Percentiles rank a stretch among this genome's conserved stretches.
These are phyloP conservation scores for Alectoria sarmentosa DNA, from an alignment of 495 filamentous ascomycete genomes.

Conservation along the genomic window DNA sequence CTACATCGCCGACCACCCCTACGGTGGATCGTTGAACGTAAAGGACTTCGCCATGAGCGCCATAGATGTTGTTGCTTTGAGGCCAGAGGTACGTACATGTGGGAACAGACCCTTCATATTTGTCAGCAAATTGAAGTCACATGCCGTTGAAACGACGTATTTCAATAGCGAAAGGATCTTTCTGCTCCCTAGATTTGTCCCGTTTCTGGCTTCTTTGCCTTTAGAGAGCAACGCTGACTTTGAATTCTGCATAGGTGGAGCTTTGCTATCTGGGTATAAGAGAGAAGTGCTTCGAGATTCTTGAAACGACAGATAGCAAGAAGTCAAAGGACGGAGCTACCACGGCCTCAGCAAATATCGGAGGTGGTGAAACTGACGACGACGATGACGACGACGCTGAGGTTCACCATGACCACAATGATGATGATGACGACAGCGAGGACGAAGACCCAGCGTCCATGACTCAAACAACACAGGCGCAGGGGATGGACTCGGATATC, in stretches of 20 bases:
- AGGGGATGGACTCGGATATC: slow-evolving; percentile 39
- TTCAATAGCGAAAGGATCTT: no score
- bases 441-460: slow-evolving; percentile 29
- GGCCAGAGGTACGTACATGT: no score
- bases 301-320: slow-evolving; percentile 56
- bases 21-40: slow-evolving; percentile 45
- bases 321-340: slow-evolving; percentile 26
- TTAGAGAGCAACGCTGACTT: no score
- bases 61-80: slow-evolving; percentile 75
- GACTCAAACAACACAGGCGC: slow-evolving; percentile 18
- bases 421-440: slow-evolving; percentile 40
- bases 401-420: slow-evolving; percentile 38
- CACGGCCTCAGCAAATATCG: slow-evolving; percentile 24
- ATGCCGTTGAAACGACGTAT: no score
- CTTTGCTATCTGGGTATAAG: slow-evolving; percentile 78
- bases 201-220: no score
- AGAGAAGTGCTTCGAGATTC: slow-evolving; percentile 81
- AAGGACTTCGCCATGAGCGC: slow-evolving; percentile 79
- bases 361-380: slow-evolving; percentile 33
- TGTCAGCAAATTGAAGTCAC: no score
- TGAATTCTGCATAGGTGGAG: no score
- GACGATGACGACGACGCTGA: slow-evolving; percentile 42
- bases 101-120: no score
- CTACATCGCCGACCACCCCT: slow-evolving; percentile 59
- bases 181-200: no score